phyloP scores from a whole-genome alignment of 1,284 basidiomycete genomes.

The Takashimella tepidaria region DNA sequence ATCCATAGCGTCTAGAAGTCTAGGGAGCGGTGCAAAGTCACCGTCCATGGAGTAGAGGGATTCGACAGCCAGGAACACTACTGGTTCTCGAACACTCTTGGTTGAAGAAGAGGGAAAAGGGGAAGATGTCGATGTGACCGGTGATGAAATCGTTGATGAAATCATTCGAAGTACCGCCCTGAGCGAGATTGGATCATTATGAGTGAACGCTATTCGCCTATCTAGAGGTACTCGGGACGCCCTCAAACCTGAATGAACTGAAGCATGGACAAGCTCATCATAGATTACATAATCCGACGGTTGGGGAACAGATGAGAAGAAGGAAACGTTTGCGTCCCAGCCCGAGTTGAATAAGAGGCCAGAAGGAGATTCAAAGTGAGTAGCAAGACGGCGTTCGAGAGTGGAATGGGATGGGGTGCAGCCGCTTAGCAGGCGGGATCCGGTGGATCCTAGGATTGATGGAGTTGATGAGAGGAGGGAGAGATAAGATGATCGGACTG shows the following conservation, averaged over 20 bases:
- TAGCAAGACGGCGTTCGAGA: constrained; percentile 63
- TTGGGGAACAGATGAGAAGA: constrained; percentile 80
- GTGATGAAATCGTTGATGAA: neutral
- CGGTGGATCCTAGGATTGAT: constrained; percentile 75
- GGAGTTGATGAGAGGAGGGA: constrained; percentile 55
- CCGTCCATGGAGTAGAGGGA: constrained; percentile 95
- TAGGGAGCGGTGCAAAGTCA: constrained; percentile 69
- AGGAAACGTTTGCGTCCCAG: constrained; percentile 87
- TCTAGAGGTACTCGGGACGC: constrained; percentile 55
- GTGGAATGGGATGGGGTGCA: constrained; percentile 63
- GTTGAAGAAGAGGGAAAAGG: neutral
- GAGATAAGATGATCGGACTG: constrained; percentile 59
- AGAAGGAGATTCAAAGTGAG: constrained; percentile 61
- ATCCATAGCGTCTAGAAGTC: constrained; percentile 56
- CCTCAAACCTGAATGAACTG: constrained; percentile 83
- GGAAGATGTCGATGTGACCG: neutral
- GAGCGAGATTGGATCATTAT: constrained; percentile 59
- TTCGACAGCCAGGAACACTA: constrained; percentile 66
- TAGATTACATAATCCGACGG: constrained; percentile 70
- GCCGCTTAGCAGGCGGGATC: constrained; percentile 79
- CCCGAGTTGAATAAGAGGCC: constrained; percentile 91
- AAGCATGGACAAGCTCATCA: constrained; percentile 88
- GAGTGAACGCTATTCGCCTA: constrained; percentile 57
- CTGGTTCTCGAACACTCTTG: constrained; percentile 5
- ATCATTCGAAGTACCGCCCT: constrained; percentile 22